Percentiles rank a stretch among this genome's conserved stretches.
Conservation (phyloP, 2,329 filamentous ascomycete genomes). For the Nakataea oryzae region DNA sequence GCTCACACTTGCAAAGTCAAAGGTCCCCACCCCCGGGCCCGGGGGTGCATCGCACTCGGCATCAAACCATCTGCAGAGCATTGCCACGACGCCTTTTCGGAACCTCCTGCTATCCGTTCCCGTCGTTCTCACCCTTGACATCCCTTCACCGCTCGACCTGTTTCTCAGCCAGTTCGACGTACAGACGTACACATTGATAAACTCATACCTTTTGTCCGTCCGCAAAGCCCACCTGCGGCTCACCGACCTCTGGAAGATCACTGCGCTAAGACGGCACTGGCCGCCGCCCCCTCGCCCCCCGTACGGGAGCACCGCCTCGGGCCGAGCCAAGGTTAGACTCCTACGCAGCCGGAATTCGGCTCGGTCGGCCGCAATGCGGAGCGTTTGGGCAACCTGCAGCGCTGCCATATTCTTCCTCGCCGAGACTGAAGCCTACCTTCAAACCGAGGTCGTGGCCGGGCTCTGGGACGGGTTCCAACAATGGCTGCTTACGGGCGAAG, state of each 20-base stretch:
- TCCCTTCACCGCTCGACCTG: slow-evolving; percentile 73
- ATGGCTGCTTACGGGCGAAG: slow-evolving; percentile 53
- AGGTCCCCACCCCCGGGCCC: slow-evolving; percentile 22
- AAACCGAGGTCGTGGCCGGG: slow-evolving; percentile 75
- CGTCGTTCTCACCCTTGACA: slow-evolving; percentile 57
- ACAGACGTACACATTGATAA: slow-evolving; percentile 71
- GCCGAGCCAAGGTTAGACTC: slow-evolving; percentile 47
- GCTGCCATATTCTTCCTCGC: slow-evolving; percentile 82
- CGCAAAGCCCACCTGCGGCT: slow-evolving; percentile 78
- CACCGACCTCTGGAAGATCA: slow-evolving; percentile 79
- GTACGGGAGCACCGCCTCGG: slow-evolving; percentile 48
- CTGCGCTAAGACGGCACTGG: slow-evolving; percentile 64
- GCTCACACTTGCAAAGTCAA: slow-evolving; percentile 49
- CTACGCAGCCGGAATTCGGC: slow-evolving; percentile 54
- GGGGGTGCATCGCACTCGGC: slow-evolving; percentile 10
- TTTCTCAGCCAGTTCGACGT: slow-evolving; percentile 72
- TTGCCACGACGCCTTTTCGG: slow-evolving; percentile 53
- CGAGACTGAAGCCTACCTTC: slow-evolving; percentile 79
- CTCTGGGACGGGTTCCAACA: slow-evolving; percentile 70
- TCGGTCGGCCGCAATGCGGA: slow-evolving; percentile 60
- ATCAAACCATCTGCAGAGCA: slow-evolving; percentile 11
- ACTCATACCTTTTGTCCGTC: slow-evolving; percentile 78
- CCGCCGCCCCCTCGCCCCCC: slow-evolving; percentile 60
- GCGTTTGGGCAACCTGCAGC: slow-evolving; percentile 82
- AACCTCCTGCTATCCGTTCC: slow-evolving; percentile 76